Evolutionary conservation across 2,329 filamentous ascomycete genomes (phyloP), one percentile per base, ranked within the genome.

Genomic region (Shiraia bambusicola): DNA sequence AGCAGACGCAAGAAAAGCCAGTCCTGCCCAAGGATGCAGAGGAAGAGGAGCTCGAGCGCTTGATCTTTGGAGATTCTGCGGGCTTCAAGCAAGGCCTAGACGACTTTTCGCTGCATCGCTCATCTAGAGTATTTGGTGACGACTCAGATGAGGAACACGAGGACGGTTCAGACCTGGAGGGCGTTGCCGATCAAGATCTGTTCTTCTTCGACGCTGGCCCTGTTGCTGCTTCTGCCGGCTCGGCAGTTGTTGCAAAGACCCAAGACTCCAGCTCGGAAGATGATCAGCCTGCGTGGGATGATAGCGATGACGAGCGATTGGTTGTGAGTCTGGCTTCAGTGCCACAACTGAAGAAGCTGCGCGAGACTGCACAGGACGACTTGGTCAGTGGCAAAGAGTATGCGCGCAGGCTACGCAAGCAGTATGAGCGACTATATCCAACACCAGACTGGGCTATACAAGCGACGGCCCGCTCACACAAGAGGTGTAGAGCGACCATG

Each of bases 221-320:
- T 16, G 58, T 67, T 33, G 56, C 74, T 49, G 65, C 70, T 52
- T 63, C 65, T 34, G 64, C 70, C 41, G 65, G 69, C 32, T 65
- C 69, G 14, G 62, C 66, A 4, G 68, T 70, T 26, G 63, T 65
- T 9, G 69, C 71, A 2, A 68, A 74, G 15, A 63, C 68, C 15
- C 55, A 42, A 1, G 71, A 70, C 24, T 69, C 66, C 25, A 69
- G 70, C 14, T 65, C 67, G 13, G 54, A 68, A 16, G 56, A 59
- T 4, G 66, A 66, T 27, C 73, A 75, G 14, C 77, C 84, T 2
- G 87, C 83, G 1, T 98, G 93, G 93, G 83, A 91, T 55, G 93
- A 98, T 66, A 97, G 91, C 68, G 93, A 98, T 59, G 93, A 98
- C 63, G 93, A 97, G 63, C 81, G 88, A 39, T 74, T 96, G 49